phyloP scores from a whole-genome alignment of 768 basidiomycete genomes.

The Suillus cothurnatus region DNA sequence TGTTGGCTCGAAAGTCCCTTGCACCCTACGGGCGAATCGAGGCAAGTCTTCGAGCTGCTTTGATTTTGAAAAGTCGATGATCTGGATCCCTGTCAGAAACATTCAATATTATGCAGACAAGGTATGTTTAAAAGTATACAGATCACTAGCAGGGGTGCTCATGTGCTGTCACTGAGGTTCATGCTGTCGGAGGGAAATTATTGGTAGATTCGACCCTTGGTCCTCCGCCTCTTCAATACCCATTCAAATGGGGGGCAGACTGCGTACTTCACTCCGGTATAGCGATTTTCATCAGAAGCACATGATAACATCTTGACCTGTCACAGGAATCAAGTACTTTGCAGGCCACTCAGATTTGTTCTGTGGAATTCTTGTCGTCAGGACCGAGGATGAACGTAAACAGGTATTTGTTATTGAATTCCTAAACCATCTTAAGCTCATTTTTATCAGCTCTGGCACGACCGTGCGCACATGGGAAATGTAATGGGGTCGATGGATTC shows the following conservation, averaged over 20 bases:
- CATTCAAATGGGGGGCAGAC: conserved; percentile 86
- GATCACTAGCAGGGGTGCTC: not conserved
- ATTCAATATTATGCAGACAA: conserved; percentile 83
- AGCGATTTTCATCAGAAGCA: conserved; percentile 47
- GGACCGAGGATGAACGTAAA: conserved; percentile 63
- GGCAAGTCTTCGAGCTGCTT: conserved; percentile 39
- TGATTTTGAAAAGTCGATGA: not conserved
- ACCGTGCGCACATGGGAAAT: conserved; percentile 64
- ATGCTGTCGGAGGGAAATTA: conserved; percentile 71
- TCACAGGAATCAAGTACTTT: conserved; percentile 80
- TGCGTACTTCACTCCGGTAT: conserved; percentile 35
- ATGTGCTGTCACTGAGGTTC: conserved; percentile 46
- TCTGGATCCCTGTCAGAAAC: conserved; percentile 46
- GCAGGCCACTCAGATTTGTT: conserved; percentile 87
- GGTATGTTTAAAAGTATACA: conserved; percentile 35
- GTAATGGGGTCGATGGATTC: conserved; percentile 79
- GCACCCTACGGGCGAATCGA: conserved; percentile 84
- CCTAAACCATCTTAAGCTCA: conserved; percentile 3
- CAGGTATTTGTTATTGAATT: conserved; percentile 42
- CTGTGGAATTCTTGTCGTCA: conserved; percentile 74
- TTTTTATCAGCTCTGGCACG: conserved; percentile 54
- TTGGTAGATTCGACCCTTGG: conserved; percentile 86
- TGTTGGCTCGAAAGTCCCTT: conserved; percentile 90
- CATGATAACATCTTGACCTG: not conserved
- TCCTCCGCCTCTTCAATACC: conserved; percentile 87